Percentiles rank a stretch among this genome's conserved stretches.
phyloP scores from a whole-genome alignment of 2,329 filamentous ascomycete species.

The Hypoxylon sp. region DNA sequence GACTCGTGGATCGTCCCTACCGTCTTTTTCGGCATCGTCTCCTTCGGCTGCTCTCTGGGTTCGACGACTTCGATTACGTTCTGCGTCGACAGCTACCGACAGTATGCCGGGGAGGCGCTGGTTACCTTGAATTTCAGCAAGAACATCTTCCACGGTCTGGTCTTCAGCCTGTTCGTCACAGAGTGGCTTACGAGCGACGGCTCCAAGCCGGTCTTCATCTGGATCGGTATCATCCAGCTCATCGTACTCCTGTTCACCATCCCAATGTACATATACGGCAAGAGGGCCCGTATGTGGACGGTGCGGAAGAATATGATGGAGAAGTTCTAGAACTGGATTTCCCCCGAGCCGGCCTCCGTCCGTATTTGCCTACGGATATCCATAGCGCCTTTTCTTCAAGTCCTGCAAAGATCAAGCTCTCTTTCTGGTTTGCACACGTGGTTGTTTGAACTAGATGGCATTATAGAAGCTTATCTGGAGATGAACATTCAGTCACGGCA shows the following conservation, averaged over 20 bases:
- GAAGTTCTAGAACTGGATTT: slow-evolving; percentile 57
- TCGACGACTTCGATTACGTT: slow-evolving; percentile 94
- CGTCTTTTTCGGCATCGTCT: slow-evolving; percentile 89
- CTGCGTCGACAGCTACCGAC: slow-evolving; percentile 89
- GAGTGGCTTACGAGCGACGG: slow-evolving; percentile 81
- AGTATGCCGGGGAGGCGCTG: slow-evolving; percentile 92
- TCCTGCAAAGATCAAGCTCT: too few species aligned
- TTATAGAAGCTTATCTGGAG: too few species aligned
- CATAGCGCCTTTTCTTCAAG: too few species aligned
- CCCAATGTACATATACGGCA: slow-evolving; percentile 94
- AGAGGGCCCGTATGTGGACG: slow-evolving; percentile 93
- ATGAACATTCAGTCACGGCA: too few species aligned
- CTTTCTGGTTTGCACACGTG: too few species aligned
- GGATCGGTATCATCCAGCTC: slow-evolving; percentile 86
- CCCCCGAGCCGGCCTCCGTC: neutral
- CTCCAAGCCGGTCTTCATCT: slow-evolving; percentile 79
- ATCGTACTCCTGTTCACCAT: slow-evolving; percentile 76
- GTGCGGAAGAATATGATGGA: slow-evolving; percentile 87
- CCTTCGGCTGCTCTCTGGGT: slow-evolving; percentile 89
- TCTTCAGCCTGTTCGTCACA: slow-evolving; percentile 89
- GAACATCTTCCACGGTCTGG: slow-evolving; percentile 88
- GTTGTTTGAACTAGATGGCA: too few species aligned
- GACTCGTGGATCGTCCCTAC: slow-evolving; percentile 92
- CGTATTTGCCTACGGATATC: too few species aligned
- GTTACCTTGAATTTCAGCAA: slow-evolving; percentile 96